phyloP scores from a whole-genome alignment of 768 basidiomycete species.

The Russula sp. region DNA sequence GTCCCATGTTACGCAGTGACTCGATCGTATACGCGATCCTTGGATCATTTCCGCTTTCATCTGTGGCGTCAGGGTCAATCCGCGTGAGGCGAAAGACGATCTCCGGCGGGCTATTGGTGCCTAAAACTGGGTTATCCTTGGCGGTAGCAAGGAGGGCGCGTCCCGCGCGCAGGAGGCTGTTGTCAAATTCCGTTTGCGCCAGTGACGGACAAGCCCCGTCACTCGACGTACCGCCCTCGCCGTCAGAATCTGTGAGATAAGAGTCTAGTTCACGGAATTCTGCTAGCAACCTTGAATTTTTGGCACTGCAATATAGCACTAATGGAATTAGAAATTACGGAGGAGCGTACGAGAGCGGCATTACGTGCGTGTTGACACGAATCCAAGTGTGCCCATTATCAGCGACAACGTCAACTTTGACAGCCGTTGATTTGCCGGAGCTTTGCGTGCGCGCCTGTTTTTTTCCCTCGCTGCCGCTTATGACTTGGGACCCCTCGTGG shows the following conservation, averaged over 20 bases:
- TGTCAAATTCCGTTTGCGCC: slow-evolving; percentile 57
- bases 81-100: slow-evolving; percentile 70
- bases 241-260: slow-evolving; percentile 62
- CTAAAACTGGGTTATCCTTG: slow-evolving; percentile 48
- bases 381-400: slow-evolving; percentile 77
- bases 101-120: slow-evolving; percentile 41
- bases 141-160: slow-evolving; percentile 65
- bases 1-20: slow-evolving; percentile 55
- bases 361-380: slow-evolving; percentile 79
- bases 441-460: slow-evolving; percentile 24
- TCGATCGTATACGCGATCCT: slow-evolving; percentile 62
- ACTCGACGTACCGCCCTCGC: slow-evolving; percentile 35
- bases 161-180: slow-evolving; percentile 70
- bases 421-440: slow-evolving; percentile 31
- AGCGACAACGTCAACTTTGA: slow-evolving; percentile 81
- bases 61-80: slow-evolving; percentile 46
- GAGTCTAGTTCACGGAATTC: slow-evolving; percentile 87
- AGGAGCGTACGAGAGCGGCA: slow-evolving; percentile 14
- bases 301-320: slow-evolving; percentile 50
- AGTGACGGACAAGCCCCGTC: slow-evolving; percentile 38
- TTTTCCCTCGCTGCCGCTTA: not conserved
- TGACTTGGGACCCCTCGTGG: slow-evolving; percentile 25
- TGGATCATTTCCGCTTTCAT: slow-evolving; percentile 42
- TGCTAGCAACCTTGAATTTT: slow-evolving; percentile 68
- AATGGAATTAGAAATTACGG: slow-evolving; percentile 10